Conservation (phyloP, 176 grass and related monocot species). For the Aegilops tauschii region DNA sequence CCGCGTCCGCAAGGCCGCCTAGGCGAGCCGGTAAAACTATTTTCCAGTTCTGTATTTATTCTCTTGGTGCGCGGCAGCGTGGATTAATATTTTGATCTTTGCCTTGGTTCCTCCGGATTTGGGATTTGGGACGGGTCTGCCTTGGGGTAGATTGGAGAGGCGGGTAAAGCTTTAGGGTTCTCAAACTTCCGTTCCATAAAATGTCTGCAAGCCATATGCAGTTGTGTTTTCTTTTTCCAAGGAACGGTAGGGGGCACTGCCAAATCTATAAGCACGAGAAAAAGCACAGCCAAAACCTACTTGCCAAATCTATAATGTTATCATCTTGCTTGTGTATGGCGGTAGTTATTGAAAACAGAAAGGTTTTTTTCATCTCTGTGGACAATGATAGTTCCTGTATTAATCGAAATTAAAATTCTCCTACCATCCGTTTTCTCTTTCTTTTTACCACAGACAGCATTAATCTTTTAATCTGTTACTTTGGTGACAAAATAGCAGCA, state of each 20-base stretch:
- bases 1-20: background rate
- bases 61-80: background rate
- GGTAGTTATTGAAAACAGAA: background rate
- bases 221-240: no score
- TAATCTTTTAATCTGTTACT: background rate
- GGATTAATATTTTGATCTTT: background rate
- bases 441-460: background rate
- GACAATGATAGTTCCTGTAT: background rate
- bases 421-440: background rate
- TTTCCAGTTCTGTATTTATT: background rate
- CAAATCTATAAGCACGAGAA: no score
- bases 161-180: background rate
- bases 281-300: no score
- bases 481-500: background rate
- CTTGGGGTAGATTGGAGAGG: background rate
- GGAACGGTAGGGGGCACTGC: no score
- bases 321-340: background rate
- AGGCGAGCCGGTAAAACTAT: constrained; percentile 7
- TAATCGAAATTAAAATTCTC: constrained; percentile 3
- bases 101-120: background rate
- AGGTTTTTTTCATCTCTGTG: background rate
- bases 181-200: constrained; percentile 17
- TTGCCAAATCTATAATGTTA: no score
- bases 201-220: constrained; percentile 7
- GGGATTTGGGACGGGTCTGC: constrained; percentile 14